These are phyloP conservation scores for Xylaria nigripes DNA, from an alignment of 495 filamentous ascomycete species.

Conservation along the genomic window DNA sequence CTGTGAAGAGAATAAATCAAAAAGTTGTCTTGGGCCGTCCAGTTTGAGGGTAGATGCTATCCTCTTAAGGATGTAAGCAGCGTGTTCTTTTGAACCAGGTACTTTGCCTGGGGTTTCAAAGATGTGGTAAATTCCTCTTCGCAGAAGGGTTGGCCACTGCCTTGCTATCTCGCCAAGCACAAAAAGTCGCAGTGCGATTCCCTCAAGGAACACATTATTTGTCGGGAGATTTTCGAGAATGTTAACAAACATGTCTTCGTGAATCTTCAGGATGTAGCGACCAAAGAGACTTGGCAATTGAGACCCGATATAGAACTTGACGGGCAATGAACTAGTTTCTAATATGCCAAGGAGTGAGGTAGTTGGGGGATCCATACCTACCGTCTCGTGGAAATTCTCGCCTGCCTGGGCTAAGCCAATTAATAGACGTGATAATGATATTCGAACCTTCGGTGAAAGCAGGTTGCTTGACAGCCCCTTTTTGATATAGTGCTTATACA, in stretches of 20 bases:
- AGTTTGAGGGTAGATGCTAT: conserved; percentile 60
- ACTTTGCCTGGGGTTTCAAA: conserved; percentile 78
- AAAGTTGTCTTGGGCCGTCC: conserved; percentile 55
- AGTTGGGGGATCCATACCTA: conserved; percentile 56
- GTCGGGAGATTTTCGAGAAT: conserved; percentile 63
- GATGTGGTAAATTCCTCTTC: conserved; percentile 81
- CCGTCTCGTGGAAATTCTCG: conserved; percentile 50
- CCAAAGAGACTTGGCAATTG: conserved; percentile 67
- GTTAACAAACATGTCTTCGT: conserved; percentile 75
- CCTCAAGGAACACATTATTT: conserved; percentile 64
- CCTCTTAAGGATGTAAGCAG: conserved; percentile 56
- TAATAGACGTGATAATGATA: conserved; percentile 57
- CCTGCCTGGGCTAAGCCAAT: conserved; percentile 56
- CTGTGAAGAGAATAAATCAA: conserved; percentile 83
- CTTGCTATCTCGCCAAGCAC: conserved; percentile 67
- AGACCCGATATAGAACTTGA: conserved; percentile 66
- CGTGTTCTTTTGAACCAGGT: conserved; percentile 54
- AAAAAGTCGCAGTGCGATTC: conserved; percentile 75
- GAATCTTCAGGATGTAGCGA: conserved; percentile 66
- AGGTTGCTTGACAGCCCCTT: conserved; percentile 52
- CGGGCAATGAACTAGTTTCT: conserved; percentile 53
- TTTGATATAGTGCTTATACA: conserved; percentile 76
- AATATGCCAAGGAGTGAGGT: conserved; percentile 70
- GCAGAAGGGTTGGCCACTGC: conserved; percentile 69
- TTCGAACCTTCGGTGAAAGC: conserved; percentile 59